A percentile compares a stretch with the other conserved stretches of the same genome.
phyloP scores from a whole-genome alignment of 495 filamentous ascomycete species.

The Letharia columbiana region DNA sequence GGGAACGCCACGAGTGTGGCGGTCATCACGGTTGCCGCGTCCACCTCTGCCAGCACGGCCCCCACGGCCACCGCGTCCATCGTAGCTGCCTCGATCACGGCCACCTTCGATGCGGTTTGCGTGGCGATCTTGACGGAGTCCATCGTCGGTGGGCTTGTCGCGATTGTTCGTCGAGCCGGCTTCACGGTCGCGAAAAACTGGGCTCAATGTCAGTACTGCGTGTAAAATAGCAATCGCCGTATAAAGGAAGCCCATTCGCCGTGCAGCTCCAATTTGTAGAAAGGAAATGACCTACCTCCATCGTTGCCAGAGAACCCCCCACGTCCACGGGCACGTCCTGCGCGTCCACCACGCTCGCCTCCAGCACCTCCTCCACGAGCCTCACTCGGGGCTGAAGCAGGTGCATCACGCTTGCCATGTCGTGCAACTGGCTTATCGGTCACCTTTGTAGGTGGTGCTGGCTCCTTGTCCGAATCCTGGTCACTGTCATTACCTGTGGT shows the following conservation, averaged over 20 bases:
- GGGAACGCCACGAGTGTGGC: constrained; percentile 66
- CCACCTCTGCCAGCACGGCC: constrained; percentile 47
- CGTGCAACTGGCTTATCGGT: constrained; percentile 75
- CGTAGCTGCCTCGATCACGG: constrained; percentile 39
- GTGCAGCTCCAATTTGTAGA: constrained; percentile 21
- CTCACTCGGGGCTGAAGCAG: constrained; percentile 55
- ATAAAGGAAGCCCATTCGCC: constrained; percentile 11
- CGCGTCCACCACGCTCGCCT: constrained; percentile 44
- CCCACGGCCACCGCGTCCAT: constrained; percentile 47
- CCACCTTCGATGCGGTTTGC: constrained; percentile 33
- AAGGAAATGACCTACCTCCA: constrained; percentile 49
- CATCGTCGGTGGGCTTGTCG: constrained; percentile 68
- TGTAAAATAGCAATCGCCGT: neutral
- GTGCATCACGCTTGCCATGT: constrained; percentile 80
- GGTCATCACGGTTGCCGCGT: constrained; percentile 59
- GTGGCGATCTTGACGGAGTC: constrained; percentile 41
- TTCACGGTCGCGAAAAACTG: constrained; percentile 87
- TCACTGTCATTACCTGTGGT: constrained; percentile 77
- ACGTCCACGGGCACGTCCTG: constrained; percentile 34
- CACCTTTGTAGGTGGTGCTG: constrained; percentile 71
- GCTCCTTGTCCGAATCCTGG: constrained; percentile 68
- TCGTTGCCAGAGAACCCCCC: constrained; percentile 63
- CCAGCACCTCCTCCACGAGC: constrained; percentile 35
- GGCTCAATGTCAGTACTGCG: constrained; percentile 12
- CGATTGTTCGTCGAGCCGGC: constrained; percentile 78